These are phyloP conservation scores for Platanthera zijinensis DNA, from an alignment of 106 monocot species.

Conservation along the genomic window DNA sequence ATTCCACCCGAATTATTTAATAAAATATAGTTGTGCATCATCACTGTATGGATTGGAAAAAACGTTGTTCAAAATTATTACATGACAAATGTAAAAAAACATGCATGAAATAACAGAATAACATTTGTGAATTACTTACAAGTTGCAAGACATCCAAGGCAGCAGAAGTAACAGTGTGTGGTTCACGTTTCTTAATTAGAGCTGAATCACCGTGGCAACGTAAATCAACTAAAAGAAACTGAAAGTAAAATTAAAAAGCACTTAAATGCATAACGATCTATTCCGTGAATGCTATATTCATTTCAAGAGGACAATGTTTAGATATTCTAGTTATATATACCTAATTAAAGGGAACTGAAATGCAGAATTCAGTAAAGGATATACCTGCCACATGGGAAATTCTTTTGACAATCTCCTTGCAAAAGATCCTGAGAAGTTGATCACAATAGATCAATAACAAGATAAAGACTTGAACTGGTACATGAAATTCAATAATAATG, in stretches of 20 bases:
- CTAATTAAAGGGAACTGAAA: not conserved
- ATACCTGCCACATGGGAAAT: slow-evolving; percentile 97
- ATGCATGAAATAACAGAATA: slow-evolving; percentile 1
- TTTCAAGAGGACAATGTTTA: not conserved
- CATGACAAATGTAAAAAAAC: not conserved
- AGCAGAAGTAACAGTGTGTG: slow-evolving; percentile 88
- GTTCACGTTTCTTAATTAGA: slow-evolving; percentile 51
- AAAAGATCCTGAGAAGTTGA: slow-evolving; percentile 70
- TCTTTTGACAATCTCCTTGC: slow-evolving; percentile 74
- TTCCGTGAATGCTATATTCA: not conserved
- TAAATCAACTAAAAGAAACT: slow-evolving; percentile 98
- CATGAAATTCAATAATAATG: not conserved
- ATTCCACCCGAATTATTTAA: not conserved
- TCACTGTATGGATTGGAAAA: not conserved
- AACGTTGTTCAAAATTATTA: not conserved
- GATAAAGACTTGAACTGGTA: not conserved
- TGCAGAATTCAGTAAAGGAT: not conserved
- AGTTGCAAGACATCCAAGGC: slow-evolving; percentile 90
- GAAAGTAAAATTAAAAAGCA: slow-evolving; percentile 8
- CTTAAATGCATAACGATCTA: slow-evolving; percentile 1
- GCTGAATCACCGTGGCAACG: slow-evolving; percentile 95
- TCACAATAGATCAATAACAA: slow-evolving; percentile 3
- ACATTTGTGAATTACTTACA: slow-evolving; percentile 24
- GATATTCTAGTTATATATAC: slow-evolving; percentile 1
- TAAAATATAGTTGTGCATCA: not conserved